Percentiles rank a stretch among this genome's conserved stretches.
Evolutionary conservation across 2,329 filamentous ascomycete genomes (phyloP).

Genomic region (Colletotrichum noveboracense): DNA sequence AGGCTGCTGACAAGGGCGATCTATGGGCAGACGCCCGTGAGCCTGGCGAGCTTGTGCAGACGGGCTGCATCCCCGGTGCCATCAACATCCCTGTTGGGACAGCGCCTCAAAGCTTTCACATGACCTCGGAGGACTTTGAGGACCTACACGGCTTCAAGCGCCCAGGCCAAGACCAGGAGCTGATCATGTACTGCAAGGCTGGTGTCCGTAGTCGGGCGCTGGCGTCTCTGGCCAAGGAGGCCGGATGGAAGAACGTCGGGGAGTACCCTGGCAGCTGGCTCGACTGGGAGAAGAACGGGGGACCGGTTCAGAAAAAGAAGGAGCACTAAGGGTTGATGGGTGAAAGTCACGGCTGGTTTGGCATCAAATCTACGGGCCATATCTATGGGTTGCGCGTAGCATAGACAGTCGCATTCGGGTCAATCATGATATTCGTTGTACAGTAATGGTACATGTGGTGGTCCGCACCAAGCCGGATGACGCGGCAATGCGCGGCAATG

Average conservation of each 20-base stretch:
- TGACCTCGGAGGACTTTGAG: conserved; percentile 79
- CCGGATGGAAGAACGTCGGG: conserved; percentile 74
- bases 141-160: conserved; percentile 81
- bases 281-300: conserved; percentile 81
- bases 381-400: background rate
- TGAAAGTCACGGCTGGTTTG: background rate
- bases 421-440: conserved; percentile 16
- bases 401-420: background rate
- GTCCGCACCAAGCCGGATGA: background rate
- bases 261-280: conserved; percentile 80
- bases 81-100: conserved; percentile 83
- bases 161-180: conserved; percentile 56
- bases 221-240: conserved; percentile 75
- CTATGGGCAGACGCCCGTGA: conserved; percentile 69
- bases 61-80: conserved; percentile 79
- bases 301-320: conserved; percentile 54
- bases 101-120: conserved; percentile 79
- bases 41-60: conserved; percentile 66
- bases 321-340: background rate
- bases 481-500: background rate
- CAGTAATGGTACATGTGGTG: conserved; percentile 8
- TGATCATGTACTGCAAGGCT: conserved; percentile 93
- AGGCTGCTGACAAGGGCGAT: background rate
- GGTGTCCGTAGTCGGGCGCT: conserved; percentile 83
- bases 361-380: background rate